Base-by-base conservation (phyloP, 1,139 yeast genomes). In the Hemisphaericaspora lyxosophila region DNA sequence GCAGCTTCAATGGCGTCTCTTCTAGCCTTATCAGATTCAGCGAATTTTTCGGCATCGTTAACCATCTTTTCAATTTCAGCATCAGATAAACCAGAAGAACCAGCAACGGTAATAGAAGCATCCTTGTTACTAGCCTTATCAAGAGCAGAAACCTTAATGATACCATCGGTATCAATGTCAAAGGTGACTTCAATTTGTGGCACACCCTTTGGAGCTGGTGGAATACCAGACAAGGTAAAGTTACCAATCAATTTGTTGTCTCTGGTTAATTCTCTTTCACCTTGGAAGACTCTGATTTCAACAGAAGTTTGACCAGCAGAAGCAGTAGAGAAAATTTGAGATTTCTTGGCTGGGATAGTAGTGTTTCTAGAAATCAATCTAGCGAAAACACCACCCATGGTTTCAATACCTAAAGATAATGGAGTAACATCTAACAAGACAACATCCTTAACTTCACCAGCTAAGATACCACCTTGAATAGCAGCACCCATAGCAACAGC, bases 401-500 rank as follows among this genome's bases (percentile, higher is more conserved):
- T 92, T 78, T 92, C 98, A 64, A 92, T 92, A 80, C 97, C 97
- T 53, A 92, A 78, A 36, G 97, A 89, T 62, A 92, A 81, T 64
- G 97, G 97, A 80, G 97, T 90, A 47, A 92, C 98, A 73, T 92
- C 98, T 61, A 92, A 82, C 58, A 92, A 76, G 33, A 57, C 62
- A 44, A 57, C 62, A 41, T 57, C 97, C 65, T 90, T 92, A 55
- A 94, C 96, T 68, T 94, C 97, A 75, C 98, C 98, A 44, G 97
- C 89, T 54, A 92, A 79, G 51, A 92, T 96, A 63, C 97, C 98
- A 75, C 97, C 98, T 75, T 92, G 98, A 59, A 92, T 92, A 51
- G 98, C 98, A 53, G 98, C 98, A 78, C 99, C 99, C 75, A 92
- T 88, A 61, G 98, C 98, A 54, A 92, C 99, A 50, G 98, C 99